phyloP scores from a whole-genome alignment of 139 green algal genomes.

The Chlorokybus atmophyticus region DNA sequence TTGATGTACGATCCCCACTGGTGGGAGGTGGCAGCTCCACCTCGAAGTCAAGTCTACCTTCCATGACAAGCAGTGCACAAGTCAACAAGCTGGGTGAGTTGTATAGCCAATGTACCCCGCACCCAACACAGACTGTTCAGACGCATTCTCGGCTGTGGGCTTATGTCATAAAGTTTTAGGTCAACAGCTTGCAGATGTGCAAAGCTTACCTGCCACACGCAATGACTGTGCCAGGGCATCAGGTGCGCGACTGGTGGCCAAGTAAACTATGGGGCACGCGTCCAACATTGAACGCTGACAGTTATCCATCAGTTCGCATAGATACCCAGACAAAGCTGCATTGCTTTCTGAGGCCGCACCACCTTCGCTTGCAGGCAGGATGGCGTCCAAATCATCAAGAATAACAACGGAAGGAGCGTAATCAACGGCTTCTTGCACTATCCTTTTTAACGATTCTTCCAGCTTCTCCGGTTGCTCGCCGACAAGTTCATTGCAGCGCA shows the following conservation, averaged over 20 bases:
- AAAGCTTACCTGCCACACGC: conserved; percentile 2
- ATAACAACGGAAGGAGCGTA: conserved; percentile 56
- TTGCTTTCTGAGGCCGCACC: background rate
- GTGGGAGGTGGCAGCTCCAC: conserved; percentile 13
- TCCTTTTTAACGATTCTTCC: conserved; percentile 16
- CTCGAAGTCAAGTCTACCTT: conserved; percentile 15
- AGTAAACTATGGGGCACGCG: conserved; percentile 9
- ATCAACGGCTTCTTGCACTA: conserved; percentile 32
- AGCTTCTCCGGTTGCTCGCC: conserved; percentile 20
- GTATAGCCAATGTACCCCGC: too few relatives aligned
- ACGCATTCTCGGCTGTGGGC: too few relatives aligned
- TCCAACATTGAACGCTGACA: too few relatives aligned
- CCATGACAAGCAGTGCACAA: too few relatives aligned
- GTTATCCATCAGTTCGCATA: conserved; percentile 21
- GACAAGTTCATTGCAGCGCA: conserved; percentile 39
- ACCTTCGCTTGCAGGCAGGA: conserved; percentile 34
- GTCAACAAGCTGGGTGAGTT: too few relatives aligned
- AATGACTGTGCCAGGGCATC: background rate
- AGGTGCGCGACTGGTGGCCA: conserved; percentile 3
- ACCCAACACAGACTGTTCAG: too few relatives aligned
- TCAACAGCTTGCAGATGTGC: too few relatives aligned
- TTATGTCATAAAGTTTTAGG: too few relatives aligned
- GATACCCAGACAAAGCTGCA: conserved; percentile 6
- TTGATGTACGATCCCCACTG: conserved; percentile 6
- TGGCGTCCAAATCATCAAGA: conserved; percentile 64